Percentiles rank a stretch among this genome's conserved stretches.
phyloP scores from a whole-genome alignment of 768 basidiomycete genomes.

The Amanita exitialis region DNA sequence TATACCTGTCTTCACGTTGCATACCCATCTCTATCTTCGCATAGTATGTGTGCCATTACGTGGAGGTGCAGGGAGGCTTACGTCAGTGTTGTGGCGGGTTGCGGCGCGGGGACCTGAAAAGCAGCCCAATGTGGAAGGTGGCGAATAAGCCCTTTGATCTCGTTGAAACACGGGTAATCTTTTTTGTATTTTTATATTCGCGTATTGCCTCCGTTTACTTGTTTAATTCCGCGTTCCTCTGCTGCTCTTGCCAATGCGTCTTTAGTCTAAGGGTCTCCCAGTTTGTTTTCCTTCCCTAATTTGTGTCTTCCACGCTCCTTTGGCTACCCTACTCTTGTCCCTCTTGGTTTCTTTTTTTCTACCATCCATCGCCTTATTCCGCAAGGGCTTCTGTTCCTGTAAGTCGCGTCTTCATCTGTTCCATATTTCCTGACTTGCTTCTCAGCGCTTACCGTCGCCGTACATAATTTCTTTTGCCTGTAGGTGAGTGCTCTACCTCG shows the following conservation, averaged over 20 bases:
- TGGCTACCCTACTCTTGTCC: slow-evolving; percentile 5
- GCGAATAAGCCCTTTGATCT: slow-evolving; percentile 24
- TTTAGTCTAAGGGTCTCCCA: slow-evolving; percentile 14
- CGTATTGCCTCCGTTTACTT: slow-evolving; percentile 20
- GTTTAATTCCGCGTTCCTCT: slow-evolving; percentile 15
- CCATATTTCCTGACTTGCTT: slow-evolving; percentile 16
- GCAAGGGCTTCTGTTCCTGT: slow-evolving; percentile 10
- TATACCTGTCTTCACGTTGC: slow-evolving; percentile 6
- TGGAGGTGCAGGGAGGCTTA: slow-evolving; percentile 6
- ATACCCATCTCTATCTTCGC: slow-evolving; percentile 12
- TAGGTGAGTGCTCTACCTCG: neutral
- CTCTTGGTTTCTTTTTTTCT: slow-evolving; percentile 1
- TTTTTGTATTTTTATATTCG: slow-evolving; percentile 16
- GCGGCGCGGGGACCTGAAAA: slow-evolving; percentile 25
- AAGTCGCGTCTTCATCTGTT: slow-evolving; percentile 15
- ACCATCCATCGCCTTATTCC: neutral
- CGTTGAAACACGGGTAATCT: slow-evolving; percentile 27
- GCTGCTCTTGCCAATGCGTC: slow-evolving; percentile 8
- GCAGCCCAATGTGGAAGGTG: slow-evolving; percentile 14
- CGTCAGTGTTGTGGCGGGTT: slow-evolving; percentile 12
- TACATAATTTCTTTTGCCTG: slow-evolving; percentile 18
- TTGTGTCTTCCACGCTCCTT: slow-evolving; percentile 7
- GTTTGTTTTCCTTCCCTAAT: slow-evolving; percentile 7
- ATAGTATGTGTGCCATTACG: slow-evolving; percentile 10
- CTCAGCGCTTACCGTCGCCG: neutral